A percentile compares a stretch with the other conserved stretches of the same genome.
These are phyloP conservation scores for Arthrocladium fulminans DNA, from an alignment of 2,329 filamentous ascomycete genomes.

Conservation along the genomic window DNA sequence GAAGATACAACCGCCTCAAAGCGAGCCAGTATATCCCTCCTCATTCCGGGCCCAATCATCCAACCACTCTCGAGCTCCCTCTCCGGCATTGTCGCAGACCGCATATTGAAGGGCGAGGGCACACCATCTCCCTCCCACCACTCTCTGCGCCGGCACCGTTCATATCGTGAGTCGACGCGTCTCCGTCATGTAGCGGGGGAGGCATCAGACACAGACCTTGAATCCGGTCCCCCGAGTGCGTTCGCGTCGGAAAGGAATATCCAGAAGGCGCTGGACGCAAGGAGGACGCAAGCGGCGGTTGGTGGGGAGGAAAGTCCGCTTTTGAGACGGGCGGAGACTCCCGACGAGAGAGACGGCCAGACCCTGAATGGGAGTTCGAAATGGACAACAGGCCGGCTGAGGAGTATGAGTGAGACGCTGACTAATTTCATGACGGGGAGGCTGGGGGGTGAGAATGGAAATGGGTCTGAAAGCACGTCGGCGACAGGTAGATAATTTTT, in stretches of 20 bases:
- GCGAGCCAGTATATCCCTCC: slow-evolving; percentile 33
- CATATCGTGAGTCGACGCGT: slow-evolving; percentile 7
- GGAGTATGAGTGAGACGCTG: slow-evolving; percentile 12
- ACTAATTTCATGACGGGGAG: slow-evolving; percentile 6
- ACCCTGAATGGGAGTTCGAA: slow-evolving; percentile 3
- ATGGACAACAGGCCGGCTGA: slow-evolving; percentile 5
- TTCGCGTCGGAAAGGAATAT: slow-evolving; percentile 1
- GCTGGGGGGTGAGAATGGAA: slow-evolving; percentile 4
- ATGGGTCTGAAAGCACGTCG: no score
- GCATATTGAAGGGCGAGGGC: slow-evolving; percentile 50
- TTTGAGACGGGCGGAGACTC: neutral
- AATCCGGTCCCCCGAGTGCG: neutral
- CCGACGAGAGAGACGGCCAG: neutral
- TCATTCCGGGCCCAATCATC: slow-evolving; percentile 51
- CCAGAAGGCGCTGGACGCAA: neutral
- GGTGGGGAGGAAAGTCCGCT: neutral
- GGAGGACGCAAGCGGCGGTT: slow-evolving; percentile 1
- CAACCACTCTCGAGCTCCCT: slow-evolving; percentile 53
- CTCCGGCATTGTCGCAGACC: slow-evolving; percentile 56
- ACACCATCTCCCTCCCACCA: slow-evolving; percentile 13
- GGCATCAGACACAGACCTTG: neutral
- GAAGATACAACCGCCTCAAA: slow-evolving; percentile 18
- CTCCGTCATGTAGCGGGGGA: neutral
- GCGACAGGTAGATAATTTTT: no score
- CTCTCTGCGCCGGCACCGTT: slow-evolving; percentile 14